phyloP scores from a whole-genome alignment of 2,329 filamentous ascomycete genomes.

The Aaosphaeria arxii region DNA sequence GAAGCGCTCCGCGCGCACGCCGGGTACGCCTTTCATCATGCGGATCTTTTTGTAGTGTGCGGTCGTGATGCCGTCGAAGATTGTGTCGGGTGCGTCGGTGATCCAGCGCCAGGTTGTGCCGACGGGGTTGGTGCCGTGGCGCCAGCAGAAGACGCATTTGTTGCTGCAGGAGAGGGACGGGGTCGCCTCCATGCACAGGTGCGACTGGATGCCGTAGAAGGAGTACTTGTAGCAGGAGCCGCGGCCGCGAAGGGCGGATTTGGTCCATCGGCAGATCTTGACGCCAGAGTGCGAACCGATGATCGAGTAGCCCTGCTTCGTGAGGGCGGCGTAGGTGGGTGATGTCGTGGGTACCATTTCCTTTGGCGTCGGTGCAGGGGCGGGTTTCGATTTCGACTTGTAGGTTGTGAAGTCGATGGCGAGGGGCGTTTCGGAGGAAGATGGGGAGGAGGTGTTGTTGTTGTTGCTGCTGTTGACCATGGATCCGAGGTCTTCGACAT shows the following conservation, averaged over 20 bases:
- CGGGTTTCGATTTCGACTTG: conserved; percentile 50
- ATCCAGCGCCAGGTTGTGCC: conserved; percentile 97
- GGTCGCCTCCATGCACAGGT: conserved; percentile 98
- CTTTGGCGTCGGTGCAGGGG: conserved; percentile 55
- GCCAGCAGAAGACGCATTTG: conserved; percentile 99
- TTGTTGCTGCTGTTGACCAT: conserved; percentile 47
- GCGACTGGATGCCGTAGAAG: conserved; percentile 94
- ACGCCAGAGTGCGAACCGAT: conserved; percentile 94
- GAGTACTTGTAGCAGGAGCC: conserved; percentile 98
- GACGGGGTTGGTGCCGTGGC: conserved; percentile 94
- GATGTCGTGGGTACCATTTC: conserved; percentile 94
- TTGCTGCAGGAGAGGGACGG: conserved; percentile 94
- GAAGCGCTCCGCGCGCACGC: conserved; percentile 87
- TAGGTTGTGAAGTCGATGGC: conserved; percentile 86
- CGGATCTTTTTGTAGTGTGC: conserved; percentile 98
- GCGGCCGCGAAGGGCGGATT: conserved; percentile 87
- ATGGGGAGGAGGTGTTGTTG: conserved; percentile 12
- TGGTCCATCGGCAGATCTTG: conserved; percentile 98
- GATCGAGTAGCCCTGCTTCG: conserved; percentile 95
- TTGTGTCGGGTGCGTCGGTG: conserved; percentile 83
- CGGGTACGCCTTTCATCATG: conserved; percentile 90
- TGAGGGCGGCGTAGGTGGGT: conserved; percentile 82
- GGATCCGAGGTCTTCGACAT: conserved; percentile 79
- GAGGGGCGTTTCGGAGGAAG: conserved; percentile 48
- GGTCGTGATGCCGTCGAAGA: conserved; percentile 86